Conservation (phyloP, 1,284 basidiomycete genomes). For the Ceratobasidium sp. region DNA sequence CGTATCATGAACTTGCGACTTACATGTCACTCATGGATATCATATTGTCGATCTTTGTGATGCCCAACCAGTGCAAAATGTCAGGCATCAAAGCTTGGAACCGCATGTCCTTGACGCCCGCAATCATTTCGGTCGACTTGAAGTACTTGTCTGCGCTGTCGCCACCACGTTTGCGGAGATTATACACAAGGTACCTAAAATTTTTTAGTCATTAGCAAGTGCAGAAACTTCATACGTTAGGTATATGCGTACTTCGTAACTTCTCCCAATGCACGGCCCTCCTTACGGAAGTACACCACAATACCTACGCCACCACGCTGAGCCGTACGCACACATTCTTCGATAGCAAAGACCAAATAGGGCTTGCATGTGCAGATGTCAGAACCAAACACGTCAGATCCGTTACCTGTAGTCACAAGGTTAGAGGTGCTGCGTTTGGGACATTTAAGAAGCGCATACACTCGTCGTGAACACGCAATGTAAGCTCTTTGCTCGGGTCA, state of each 20-base stretch:
- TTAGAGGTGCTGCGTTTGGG: conserved; percentile 48
- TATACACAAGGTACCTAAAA: conserved; percentile 91
- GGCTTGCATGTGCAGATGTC: conserved; percentile 97
- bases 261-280: conserved; percentile 91
- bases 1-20: conserved; percentile 47
- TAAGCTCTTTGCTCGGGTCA: conserved; percentile 86
- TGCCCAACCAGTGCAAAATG: conserved; percentile 92
- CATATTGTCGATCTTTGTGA: conserved; percentile 88
- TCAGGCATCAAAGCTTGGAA: conserved; percentile 98
- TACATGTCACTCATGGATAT: conserved; percentile 93
- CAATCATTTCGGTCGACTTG: conserved; percentile 91
- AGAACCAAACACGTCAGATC: conserved; percentile 88
- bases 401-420: conserved; percentile 65
- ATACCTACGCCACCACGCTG: conserved; percentile 92
- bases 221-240: neutral
- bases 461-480: conserved; percentile 93
- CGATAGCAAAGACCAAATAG: conserved; percentile 92
- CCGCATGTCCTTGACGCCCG: conserved; percentile 95
- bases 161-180: conserved; percentile 92
- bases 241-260: conserved; percentile 75
- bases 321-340: conserved; percentile 87
- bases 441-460: conserved; percentile 64
- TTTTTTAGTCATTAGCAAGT: conserved; percentile 62
- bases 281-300: conserved; percentile 95
- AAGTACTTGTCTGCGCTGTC: conserved; percentile 95